Base-by-base conservation (phyloP, 1,284 basidiomycete genomes). In the Irpex sp. region DNA sequence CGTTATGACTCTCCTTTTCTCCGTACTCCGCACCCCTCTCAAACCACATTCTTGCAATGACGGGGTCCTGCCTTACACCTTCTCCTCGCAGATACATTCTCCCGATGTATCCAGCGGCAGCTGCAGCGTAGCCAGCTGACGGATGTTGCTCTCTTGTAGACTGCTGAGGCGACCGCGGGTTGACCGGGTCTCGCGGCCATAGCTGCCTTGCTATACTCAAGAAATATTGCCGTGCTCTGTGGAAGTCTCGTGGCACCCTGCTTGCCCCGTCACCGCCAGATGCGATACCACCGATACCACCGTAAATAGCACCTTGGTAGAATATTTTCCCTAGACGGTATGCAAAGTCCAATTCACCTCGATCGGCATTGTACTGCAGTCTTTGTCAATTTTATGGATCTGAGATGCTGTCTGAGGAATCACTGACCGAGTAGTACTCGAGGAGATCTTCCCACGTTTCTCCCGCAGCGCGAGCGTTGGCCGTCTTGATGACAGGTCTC, bases 51-150 rank as follows among this genome's bases (percentile, higher is more conserved):
- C 88, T 93, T 11, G 97, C 97, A 63, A 87, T 78, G 19, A 78
- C 78, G 49, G 84, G 83, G 75, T 98, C 93, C 67, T 84, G 82
- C 70, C 88, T 88, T 26, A 94, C 88, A 7, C 97, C 97, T 74
- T 99, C 97, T 0, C 97, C 97, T 46, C 97, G 82, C 47, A 99
- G 77, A 68, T 92, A 93, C 95, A 99, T 98, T 62, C 93, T 83
- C 0, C 97, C 97, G 1, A 99, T 75, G 72, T 92, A 96, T 1
- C 85, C 91, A 4, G 94, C 94, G 57, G 92, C 89, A 1, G 88
- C 84, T 0, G 93, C 87, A 0, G 91, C 90, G 65, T 89, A 88
- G 19, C 84, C 84, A 1, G 87, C 76, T 1, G 83, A 81, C 33
- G 86, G 81, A 17, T 83, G 83, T 66, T 87, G 83, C 64, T 87